These are phyloP conservation scores for Oryza rufipogon DNA, from an alignment of 176 grass and related monocot species.

Conservation along the genomic window DNA sequence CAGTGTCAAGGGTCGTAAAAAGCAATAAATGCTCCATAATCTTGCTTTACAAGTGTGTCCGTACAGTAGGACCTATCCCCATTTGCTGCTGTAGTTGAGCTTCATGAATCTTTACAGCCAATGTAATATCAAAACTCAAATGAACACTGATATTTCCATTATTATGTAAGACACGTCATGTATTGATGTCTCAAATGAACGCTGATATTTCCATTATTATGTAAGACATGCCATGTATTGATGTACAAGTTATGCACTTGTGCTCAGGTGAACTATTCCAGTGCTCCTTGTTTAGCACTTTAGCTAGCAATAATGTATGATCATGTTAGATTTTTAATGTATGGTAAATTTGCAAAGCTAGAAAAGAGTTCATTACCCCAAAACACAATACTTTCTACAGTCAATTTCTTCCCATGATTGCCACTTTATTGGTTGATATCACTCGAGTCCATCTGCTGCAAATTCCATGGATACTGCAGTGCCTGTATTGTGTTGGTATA, in stretches of 20 bases:
- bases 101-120: neutral
- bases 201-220: no score
- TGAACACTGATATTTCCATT: no score
- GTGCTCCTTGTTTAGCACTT: neutral
- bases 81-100: neutral
- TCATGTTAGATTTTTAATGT: neutral
- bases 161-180: no score
- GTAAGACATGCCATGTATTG: no score
- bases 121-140: no score
- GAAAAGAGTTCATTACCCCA: neutral
- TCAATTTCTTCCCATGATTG: constrained; percentile 1
- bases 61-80: neutral
- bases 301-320: neutral
- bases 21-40: neutral
- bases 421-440: neutral
- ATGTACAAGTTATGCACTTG: neutral
- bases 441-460: neutral
- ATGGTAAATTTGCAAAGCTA: constrained; percentile 2
- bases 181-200: no score
- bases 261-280: neutral
- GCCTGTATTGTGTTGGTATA: neutral
- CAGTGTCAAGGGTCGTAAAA: neutral
- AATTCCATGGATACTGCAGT: neutral
- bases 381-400: neutral
- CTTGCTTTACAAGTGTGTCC: neutral